Evolutionary conservation across 208 protist species (phyloP), one percentile per base, ranked within the genome.

Genomic region (Wallacemonas sp.): DNA sequence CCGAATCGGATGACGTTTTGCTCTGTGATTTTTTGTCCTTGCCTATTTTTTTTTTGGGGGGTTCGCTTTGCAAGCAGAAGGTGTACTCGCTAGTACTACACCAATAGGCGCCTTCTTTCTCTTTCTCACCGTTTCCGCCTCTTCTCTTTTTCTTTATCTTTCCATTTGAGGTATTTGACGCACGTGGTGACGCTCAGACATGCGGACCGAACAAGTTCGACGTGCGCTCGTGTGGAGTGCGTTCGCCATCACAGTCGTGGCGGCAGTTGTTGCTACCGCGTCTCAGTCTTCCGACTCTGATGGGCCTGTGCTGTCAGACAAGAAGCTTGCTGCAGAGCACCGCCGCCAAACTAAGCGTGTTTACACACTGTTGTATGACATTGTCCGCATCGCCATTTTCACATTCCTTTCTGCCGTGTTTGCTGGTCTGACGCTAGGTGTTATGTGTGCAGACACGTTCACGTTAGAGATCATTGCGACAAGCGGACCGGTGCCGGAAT

Each of bases 391-490:
- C 33, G 58, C 60, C 33, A 63, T 93, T 31, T 90, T 75, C 49
- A 76, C 80, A 21, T 90, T 86, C 46, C 76, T 96, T 27, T 96
- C 90, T 2, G 90, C 84, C 31, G 79, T 96, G 14, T 96, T 96
- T 68, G 85, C 90, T 9, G 90, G 90, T 6, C 76, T 96, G 22
- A 96, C 90, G n/a, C 85, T 96, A 11, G 90, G 90, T 19, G 87
- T 96, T 33, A 93, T 96, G 87, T 91, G 86, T 46, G 84, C 84
- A 33, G 87, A 96, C 75, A 87, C 78, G 22, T 83, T 94, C 53
- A 94, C 90, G 19, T 75, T 96, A 2, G 85, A 93, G 56, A 90
- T 96, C 39, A 96, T 96, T 65, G 90, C 90, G 2, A 83, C 85
- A 59, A 93, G 87, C 64, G 90, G 90, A 11, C 79, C 80, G 1